Evolutionary conservation across 2,329 filamentous ascomycete genomes (phyloP).

Genomic region (Clonostachys sp.): DNA sequence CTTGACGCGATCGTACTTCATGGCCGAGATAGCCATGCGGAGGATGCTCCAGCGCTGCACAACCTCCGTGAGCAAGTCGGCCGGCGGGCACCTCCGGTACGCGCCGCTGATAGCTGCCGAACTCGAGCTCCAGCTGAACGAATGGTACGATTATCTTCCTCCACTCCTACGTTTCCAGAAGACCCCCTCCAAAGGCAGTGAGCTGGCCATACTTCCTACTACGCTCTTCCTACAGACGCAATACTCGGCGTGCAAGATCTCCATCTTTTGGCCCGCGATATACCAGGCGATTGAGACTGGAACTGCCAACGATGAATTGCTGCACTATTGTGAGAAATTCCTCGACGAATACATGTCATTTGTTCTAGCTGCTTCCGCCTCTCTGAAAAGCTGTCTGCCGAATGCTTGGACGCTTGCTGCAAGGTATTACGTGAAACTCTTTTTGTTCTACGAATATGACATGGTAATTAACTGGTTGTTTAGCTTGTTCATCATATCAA

Average conservation of each 20-base stretch:
- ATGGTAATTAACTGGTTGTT: too few species aligned
- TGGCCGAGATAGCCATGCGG: conserved; percentile 16
- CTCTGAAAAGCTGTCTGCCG: too few species aligned
- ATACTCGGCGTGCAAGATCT: conserved; percentile 17
- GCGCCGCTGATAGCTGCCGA: conserved; percentile 18
- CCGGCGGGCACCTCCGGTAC: conserved; percentile 9
- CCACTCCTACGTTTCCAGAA: conserved; percentile 15
- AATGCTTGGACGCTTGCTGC: too few species aligned
- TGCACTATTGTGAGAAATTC: too few species aligned
- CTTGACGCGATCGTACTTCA: not conserved
- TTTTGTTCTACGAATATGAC: too few species aligned
- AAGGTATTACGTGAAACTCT: too few species aligned
- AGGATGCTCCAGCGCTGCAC: conserved; percentile 20
- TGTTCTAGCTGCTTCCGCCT: too few species aligned
- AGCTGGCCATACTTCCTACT: too few species aligned
- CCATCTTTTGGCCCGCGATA: conserved; percentile 21
- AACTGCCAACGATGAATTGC: too few species aligned
- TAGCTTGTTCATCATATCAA: too few species aligned
- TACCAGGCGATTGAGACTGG: conserved; percentile 4
- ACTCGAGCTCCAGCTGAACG: conserved; percentile 21
- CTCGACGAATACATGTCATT: too few species aligned
- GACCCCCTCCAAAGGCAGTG: too few species aligned
- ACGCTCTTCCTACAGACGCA: conserved; percentile 10
- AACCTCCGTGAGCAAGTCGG: conserved; percentile 10
- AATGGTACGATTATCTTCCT: conserved; percentile 23